A percentile compares a stretch with the other conserved stretches of the same genome.
These are phyloP conservation scores for Buxus sempervirens DNA, from an alignment of 164 flowering plant species.

Conservation along the genomic window DNA sequence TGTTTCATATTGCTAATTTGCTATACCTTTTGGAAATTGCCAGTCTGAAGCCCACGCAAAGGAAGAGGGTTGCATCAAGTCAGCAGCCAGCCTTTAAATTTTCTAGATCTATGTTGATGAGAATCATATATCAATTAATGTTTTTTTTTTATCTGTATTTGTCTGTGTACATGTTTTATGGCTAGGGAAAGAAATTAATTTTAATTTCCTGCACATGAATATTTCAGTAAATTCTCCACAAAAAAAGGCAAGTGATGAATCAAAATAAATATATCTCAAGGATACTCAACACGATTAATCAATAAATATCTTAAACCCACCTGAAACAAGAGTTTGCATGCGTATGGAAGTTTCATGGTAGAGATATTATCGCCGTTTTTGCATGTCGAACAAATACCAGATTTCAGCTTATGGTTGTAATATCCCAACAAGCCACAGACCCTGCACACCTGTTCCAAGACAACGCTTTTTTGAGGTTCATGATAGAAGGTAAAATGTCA, in stretches of 20 bases:
- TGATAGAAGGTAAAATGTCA: too few species aligned
- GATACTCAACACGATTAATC: neutral
- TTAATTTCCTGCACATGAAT: neutral
- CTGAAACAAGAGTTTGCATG: conserved; percentile 98
- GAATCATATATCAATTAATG: too few species aligned
- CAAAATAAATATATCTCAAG: neutral
- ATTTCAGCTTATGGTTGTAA: conserved; percentile 65
- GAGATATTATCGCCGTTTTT: conserved; percentile 82
- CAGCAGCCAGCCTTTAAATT: too few species aligned
- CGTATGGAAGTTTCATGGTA: conserved; percentile 84
- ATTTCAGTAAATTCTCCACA: neutral
- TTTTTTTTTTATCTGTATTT: too few species aligned
- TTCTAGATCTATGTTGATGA: too few species aligned
- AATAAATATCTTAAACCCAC: conserved; percentile 26
- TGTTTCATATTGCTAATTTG: too few species aligned
- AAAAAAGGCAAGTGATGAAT: neutral
- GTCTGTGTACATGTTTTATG: too few species aligned
- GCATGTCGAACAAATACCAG: conserved; percentile 69
- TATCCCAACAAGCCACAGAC: conserved; percentile 88
- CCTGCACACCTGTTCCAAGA: conserved; percentile 73
- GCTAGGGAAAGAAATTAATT: too few species aligned
- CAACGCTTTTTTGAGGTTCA: neutral
- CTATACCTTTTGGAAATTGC: too few species aligned
- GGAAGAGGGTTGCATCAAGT: too few species aligned
- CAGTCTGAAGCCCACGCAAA: too few species aligned